These are phyloP conservation scores for Trifolium fragiferum DNA, from an alignment of 306 rosid genomes.

Conservation along the genomic window DNA sequence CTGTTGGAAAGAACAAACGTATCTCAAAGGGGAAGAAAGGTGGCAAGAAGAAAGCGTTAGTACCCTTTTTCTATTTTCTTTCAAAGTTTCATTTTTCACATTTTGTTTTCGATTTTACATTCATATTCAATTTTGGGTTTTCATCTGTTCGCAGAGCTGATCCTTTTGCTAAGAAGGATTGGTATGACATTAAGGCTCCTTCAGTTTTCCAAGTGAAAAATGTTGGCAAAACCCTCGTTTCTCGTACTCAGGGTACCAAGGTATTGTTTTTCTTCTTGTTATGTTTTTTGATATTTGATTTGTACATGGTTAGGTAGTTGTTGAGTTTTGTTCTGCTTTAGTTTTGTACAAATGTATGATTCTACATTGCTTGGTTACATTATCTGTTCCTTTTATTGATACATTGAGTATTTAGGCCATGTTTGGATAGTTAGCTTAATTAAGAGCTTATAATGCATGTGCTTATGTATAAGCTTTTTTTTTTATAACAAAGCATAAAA, in stretches of 20 bases:
- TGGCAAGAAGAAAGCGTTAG: constrained; percentile 97
- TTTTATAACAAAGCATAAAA: no score
- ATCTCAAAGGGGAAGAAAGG: constrained; percentile 98
- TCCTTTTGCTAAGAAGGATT: constrained; percentile 97
- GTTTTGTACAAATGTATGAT: background rate
- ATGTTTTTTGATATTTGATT: background rate
- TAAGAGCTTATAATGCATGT: background rate
- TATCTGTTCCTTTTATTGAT: background rate
- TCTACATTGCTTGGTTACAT: background rate
- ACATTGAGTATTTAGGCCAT: background rate
- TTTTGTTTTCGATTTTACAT: background rate
- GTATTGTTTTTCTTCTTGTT: constrained; percentile 27
- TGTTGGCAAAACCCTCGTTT: constrained; percentile 88
- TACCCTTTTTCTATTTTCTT: background rate
- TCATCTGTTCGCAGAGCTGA: constrained; percentile 57
- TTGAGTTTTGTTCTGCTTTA: background rate
- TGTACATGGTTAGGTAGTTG: background rate
- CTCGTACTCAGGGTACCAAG: constrained; percentile 98
- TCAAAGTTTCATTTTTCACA: background rate
- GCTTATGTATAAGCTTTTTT: background rate
- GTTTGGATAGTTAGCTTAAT: background rate
- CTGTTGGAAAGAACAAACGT: constrained; percentile 93
- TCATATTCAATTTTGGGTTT: background rate
- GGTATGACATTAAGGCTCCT: constrained; percentile 94
- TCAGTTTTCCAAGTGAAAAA: constrained; percentile 65